Evolutionary conservation across 1,139 yeast species (phyloP), one percentile per base, ranked within the genome.

Genomic region (Suhomyces terraborum): DNA sequence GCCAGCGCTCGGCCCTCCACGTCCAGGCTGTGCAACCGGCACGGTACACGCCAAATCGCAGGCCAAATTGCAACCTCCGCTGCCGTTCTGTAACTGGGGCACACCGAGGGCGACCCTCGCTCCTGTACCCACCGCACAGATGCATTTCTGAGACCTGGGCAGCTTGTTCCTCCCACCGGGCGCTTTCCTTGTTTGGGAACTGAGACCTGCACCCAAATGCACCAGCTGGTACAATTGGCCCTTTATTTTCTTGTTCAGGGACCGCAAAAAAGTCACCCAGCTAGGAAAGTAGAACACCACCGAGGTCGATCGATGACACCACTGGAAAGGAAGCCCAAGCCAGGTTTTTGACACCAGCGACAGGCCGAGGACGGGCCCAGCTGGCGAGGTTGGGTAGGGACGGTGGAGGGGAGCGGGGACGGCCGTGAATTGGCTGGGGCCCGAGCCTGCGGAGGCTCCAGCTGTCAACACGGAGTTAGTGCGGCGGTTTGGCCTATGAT

Each of bases 171-270:
- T 6, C 16, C 17, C 16, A 24, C 8, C 16, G 12, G 27, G 27
- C 27, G 27, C 27, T 16, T 24, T 14, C 4, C 27, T 24, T 3
- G 27, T 6, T 12, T 24, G 16, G 27, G 27, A 12, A 24, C 27
- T 24, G 27, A 14, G 27, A 12, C 16, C 27, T 24, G 27, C 27
- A 24, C 12, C 8, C 5, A 24, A 12, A 26, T 19, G 36, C 25
- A 34, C n/a, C n/a, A n/a, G n/a, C n/a, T n/a, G n/a, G n/a, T n/a
- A n/a, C 41, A 37, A 31, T 24, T 33, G 29, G 32, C 38, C 36
- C 38, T 30, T 37, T 41, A 34, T 37, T 41, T 30, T 41, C 37
- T 41, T 21, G 19, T 22, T 35, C 43, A 39, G 42, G 42, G 43
- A 25, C 16, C 29, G 36, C 43, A 35, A 33, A 36, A 33, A 27